Percentiles rank a stretch among this genome's conserved stretches.
phyloP scores from a whole-genome alignment of 2,329 filamentous ascomycete genomes.

The Colletotrichum godetiae region DNA sequence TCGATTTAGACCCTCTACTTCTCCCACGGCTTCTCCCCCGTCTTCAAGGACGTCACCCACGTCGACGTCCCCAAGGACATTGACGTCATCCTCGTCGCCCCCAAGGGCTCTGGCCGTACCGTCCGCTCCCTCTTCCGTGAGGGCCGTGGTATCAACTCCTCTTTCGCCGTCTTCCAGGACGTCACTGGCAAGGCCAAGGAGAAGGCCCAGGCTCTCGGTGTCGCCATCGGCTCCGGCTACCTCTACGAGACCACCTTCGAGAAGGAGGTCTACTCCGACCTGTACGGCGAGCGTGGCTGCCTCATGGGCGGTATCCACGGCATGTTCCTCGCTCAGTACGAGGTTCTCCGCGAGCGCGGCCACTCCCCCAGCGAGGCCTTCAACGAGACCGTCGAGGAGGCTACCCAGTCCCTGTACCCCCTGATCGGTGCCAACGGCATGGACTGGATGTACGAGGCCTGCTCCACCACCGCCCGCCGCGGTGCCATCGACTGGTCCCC shows the following conservation, averaged over 20 bases:
- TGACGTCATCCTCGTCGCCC: slow-evolving; percentile 98
- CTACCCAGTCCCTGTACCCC: slow-evolving; percentile 97
- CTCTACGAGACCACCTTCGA: slow-evolving; percentile 99
- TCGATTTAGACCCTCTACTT: slow-evolving; percentile 91
- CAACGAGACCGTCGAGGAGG: slow-evolving; percentile 99
- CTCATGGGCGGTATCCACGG: slow-evolving; percentile 99
- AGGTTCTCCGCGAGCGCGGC: slow-evolving; percentile 98
- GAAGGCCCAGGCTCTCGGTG: slow-evolving; percentile 96
- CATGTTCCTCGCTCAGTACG: slow-evolving; percentile 99
- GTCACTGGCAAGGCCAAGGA: slow-evolving; percentile 98
- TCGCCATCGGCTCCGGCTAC: slow-evolving; percentile 97
- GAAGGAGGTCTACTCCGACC: slow-evolving; percentile 99
- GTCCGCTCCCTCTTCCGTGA: slow-evolving; percentile 99
- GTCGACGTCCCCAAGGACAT: slow-evolving; percentile 96
- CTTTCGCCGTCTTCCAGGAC: slow-evolving; percentile 97
- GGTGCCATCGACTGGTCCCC: slow-evolving; percentile 99
- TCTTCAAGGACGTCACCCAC: slow-evolving; percentile 99
- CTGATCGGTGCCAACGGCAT: slow-evolving; percentile 97
- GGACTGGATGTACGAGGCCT: slow-evolving; percentile 99
- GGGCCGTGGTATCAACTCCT: slow-evolving; percentile 99
- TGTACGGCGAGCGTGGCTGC: slow-evolving; percentile 99
- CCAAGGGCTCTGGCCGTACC: slow-evolving; percentile 98
- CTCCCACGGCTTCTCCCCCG: slow-evolving; percentile 99
- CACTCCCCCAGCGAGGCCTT: slow-evolving; percentile 98
- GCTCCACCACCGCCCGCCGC: slow-evolving; percentile 97